These are phyloP conservation scores for Euptelea pleiosperma DNA, from an alignment of 164 flowering plant species.

Conservation along the genomic window DNA sequence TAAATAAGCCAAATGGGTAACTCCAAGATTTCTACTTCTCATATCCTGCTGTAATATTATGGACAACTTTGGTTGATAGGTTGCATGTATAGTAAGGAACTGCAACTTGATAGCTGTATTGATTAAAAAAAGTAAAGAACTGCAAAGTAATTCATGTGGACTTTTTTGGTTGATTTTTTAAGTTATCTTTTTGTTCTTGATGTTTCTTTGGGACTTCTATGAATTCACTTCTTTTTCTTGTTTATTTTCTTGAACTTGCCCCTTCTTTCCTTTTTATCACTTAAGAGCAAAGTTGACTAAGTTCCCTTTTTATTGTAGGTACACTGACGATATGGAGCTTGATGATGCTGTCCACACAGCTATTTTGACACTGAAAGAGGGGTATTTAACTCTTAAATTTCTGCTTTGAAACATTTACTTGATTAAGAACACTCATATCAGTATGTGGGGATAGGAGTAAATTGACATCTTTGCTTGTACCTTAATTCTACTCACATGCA, in stretches of 20 bases:
- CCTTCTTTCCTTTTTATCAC: too few species aligned
- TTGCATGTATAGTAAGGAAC: not conserved
- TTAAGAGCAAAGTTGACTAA: too few species aligned
- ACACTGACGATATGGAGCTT: slow-evolving; percentile 97
- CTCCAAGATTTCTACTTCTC: too few species aligned
- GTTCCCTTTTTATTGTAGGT: slow-evolving; percentile 37
- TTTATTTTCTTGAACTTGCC: not conserved
- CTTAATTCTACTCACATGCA: too few species aligned
- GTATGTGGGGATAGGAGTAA: too few species aligned
- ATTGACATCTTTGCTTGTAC: too few species aligned
- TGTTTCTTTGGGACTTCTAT: not conserved
- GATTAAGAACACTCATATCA: not conserved
- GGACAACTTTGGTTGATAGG: too few species aligned
- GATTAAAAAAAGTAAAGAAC: not conserved
- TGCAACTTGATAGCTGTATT: not conserved
- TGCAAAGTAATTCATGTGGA: not conserved
- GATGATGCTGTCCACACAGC: slow-evolving; percentile 99
- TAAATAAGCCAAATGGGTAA: too few species aligned
- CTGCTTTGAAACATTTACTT: not conserved
- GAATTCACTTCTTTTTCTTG: not conserved
- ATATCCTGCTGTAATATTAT: too few species aligned
- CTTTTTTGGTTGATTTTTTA: not conserved
- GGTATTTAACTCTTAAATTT: slow-evolving; percentile 37
- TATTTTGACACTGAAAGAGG: slow-evolving; percentile 93
- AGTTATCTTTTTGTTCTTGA: not conserved